Evolutionary conservation across 225 moss, liverwort and hornwort genomes (phyloP), one percentile per base, ranked within the genome.

Genomic region (Sphagnum tenellum): DNA sequence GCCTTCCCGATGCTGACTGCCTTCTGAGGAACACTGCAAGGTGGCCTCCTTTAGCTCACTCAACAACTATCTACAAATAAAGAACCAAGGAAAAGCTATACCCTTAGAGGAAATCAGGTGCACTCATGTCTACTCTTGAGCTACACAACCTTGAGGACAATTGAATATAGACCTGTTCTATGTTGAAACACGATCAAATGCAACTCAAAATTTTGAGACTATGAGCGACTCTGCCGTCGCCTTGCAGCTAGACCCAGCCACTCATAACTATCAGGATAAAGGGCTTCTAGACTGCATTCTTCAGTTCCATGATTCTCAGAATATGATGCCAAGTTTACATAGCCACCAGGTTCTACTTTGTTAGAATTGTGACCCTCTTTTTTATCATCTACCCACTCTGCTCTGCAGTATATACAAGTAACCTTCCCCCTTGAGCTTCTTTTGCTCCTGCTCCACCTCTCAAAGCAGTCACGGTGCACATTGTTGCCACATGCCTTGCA

Each of bases 321-420:
- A 57, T 75, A 85, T 5, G 81, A 79, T 49, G 88, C 85, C 13
- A 93, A 81, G 69, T 93, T 93, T 67, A 89, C 76, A 69, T 93
- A 93, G 7, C 71, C 77, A 12, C 69, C 63, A 48, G 72, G 54
- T 60, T 45, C 56, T 12, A 7, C 57, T 55, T 66, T 45, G 57
- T 9, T 48, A 14, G 56, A 44, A 47, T 63, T 67, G 7, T 46
- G 56, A 44, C 66, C 73, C 58, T 70, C 70, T 57, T 53, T 71
- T 4, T 11, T 11, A 53, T 8, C 46, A 56, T 69, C 74, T 47
- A 74, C 59, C 93, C 88, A 94, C 5, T 75, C 57, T 12, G 88
- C 90, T 66, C 93, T 79, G 62, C 93, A 94, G 62, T 88, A 88
- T 50, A 94, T 94, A 55, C 93, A 94, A 0, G 93, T 90, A 4